Evolutionary conservation across 352 stramenopile genomes (phyloP), one percentile per base, ranked within the genome.

Genomic region (Peronospora belbahrii): DNA sequence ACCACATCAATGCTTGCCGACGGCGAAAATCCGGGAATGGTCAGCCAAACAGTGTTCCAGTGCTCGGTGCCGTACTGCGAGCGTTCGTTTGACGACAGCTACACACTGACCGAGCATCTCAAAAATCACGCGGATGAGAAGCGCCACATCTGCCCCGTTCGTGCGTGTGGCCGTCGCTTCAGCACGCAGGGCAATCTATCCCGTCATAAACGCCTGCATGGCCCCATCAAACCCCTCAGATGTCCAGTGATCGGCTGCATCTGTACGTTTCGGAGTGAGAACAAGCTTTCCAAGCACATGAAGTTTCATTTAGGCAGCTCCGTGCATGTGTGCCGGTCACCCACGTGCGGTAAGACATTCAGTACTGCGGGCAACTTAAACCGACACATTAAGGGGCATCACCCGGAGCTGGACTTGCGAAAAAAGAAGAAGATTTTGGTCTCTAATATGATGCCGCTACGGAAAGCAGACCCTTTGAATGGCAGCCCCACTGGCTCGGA

Each of bases 241-340:
- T 83, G 71, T 34, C 65, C 71, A 17, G 66, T 77, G 3, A 41
- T 42, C 0, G 57, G 57, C 37, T 83, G 71, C 47, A 70, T 62
- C 44, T 78, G 71, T 42, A 63, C 57, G 9, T 83, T 83, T 41
- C 58, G 55, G 40, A 81, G 56, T 39, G 66, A 79, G 42, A 67
- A 73, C 56, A 80, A 81, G 39, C 66, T 83, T 8, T 71, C 66
- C 42, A 74, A 74, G 48, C 71, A 83, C 63, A 76, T 80, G 66
- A 74, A 81, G 49, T 79, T 74, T 43, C 71, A 83, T 50, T 47
- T 76, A 20, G 67, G 71, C 20, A 70, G 59, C 43, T 36, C 61
- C n/a, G 67, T 70, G 37, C 60, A 78, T 42, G 54, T 78, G 13
- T 78, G 67, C 14, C 33, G 46, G 34, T 64, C 62, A 10, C 53